These are phyloP conservation scores for Nadsonia starkeyi-henricii DNA, from an alignment of 1,139 yeast genomes.

Conservation along the genomic window DNA sequence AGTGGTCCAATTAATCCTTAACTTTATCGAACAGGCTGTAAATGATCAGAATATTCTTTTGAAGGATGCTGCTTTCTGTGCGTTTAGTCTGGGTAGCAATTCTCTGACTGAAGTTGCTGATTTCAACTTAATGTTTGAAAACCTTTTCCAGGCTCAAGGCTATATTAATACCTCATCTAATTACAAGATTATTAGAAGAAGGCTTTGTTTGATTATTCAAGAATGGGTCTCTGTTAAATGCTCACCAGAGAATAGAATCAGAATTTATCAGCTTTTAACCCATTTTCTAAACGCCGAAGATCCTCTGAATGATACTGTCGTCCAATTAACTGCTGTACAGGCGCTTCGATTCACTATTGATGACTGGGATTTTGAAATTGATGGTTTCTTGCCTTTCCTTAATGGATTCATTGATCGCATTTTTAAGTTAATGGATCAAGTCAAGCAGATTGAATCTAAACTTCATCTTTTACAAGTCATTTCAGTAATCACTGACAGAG, in stretches of 20 bases:
- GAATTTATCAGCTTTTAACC: slow-evolving; percentile 43
- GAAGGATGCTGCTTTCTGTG: slow-evolving; percentile 71
- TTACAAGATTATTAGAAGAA: slow-evolving; percentile 53
- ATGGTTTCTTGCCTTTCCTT: slow-evolving; percentile 51
- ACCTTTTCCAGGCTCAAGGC: slow-evolving; percentile 58
- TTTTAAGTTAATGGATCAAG: slow-evolving; percentile 34
- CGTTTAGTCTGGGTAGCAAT: slow-evolving; percentile 63
- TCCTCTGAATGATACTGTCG: slow-evolving; percentile 54
- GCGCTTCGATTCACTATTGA: slow-evolving; percentile 56
- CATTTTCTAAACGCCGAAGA: slow-evolving; percentile 32
- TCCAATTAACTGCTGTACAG: slow-evolving; percentile 61
- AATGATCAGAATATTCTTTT: slow-evolving; percentile 33
- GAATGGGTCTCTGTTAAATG: slow-evolving; percentile 72
- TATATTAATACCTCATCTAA: slow-evolving; percentile 22
- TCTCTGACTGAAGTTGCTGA: slow-evolving; percentile 51
- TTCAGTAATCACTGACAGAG: slow-evolving; percentile 46
- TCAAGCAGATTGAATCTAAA: slow-evolving; percentile 60
- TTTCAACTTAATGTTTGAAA: slow-evolving; percentile 44
- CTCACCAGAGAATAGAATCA: slow-evolving; percentile 41
- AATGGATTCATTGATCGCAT: slow-evolving; percentile 34
- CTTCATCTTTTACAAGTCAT: slow-evolving; percentile 54
- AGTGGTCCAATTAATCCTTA: slow-evolving; percentile 48
- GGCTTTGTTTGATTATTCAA: slow-evolving; percentile 59
- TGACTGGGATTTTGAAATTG: slow-evolving; percentile 74
- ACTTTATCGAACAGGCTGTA: slow-evolving; percentile 44